Evolutionary conservation across 768 basidiomycete genomes (phyloP).

Genomic region (Amanita jacksonii): DNA sequence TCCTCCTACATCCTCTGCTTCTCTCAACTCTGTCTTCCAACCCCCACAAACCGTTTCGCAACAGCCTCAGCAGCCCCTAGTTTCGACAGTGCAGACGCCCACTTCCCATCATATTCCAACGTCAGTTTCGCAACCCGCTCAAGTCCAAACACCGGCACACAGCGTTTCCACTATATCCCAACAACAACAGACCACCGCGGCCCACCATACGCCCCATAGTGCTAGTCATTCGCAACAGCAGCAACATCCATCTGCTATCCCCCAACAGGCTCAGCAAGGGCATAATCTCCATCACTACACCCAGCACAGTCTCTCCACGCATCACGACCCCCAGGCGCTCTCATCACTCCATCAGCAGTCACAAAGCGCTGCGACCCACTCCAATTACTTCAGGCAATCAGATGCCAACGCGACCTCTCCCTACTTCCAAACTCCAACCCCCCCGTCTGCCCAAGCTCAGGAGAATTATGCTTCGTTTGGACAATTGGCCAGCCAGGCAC

Average conservation of each 20-base stretch:
- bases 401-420: conserved; percentile 38
- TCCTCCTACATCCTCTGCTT: conserved; percentile 28
- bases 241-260: conserved; percentile 28
- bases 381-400: conserved; percentile 61
- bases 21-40: conserved; percentile 37
- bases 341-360: conserved; percentile 31
- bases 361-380: conserved; percentile 33
- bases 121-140: conserved; percentile 31
- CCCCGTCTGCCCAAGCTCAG: conserved; percentile 56
- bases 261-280: conserved; percentile 35
- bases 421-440: conserved; percentile 74
- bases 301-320: conserved; percentile 56
- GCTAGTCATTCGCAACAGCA: conserved; percentile 28
- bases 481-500: conserved; percentile 45
- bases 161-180: conserved; percentile 25
- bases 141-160: conserved; percentile 20
- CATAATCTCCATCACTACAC: conserved; percentile 44
- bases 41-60: conserved; percentile 32
- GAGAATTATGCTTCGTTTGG: conserved; percentile 61
- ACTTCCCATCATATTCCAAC: conserved; percentile 25
- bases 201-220: conserved; percentile 26
- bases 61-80: conserved; percentile 20
- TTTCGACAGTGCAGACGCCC: conserved; percentile 18
- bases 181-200: conserved; percentile 30
- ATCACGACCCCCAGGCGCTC: conserved; percentile 53